These are phyloP conservation scores for Suhomyces prunicola DNA, from an alignment of 805 yeast genomes.

Conservation along the genomic window DNA sequence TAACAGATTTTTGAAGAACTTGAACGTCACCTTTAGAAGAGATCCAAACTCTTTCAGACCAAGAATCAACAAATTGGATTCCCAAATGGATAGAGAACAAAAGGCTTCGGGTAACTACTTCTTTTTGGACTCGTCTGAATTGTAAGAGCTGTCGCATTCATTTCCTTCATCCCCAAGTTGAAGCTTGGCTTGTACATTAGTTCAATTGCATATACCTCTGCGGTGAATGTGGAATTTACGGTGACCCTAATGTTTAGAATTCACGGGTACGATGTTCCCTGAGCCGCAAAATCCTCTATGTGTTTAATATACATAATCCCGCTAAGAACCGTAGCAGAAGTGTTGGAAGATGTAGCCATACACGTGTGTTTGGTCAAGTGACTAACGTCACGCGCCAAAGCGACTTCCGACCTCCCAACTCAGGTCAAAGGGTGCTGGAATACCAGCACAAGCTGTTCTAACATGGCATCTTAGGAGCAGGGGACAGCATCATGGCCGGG, in stretches of 20 bases:
- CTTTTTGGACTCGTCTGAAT: constrained; percentile 73
- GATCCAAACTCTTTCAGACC: constrained; percentile 98
- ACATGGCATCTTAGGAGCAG: too few relatives aligned
- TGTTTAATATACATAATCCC: neutral
- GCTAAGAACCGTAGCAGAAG: too few relatives aligned
- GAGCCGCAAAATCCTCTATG: neutral
- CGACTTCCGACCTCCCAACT: neutral
- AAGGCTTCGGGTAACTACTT: constrained; percentile 89
- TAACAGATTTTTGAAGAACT: constrained; percentile 92
- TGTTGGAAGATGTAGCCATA: too few relatives aligned
- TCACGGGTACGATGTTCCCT: constrained; percentile 11
- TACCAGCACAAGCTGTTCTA: neutral
- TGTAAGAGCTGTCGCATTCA: constrained; percentile 11
- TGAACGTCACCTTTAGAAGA: constrained; percentile 98
- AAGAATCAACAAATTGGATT: constrained; percentile 94
- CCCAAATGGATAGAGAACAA: constrained; percentile 99
- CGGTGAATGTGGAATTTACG: neutral
- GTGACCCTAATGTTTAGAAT: neutral
- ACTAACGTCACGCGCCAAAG: too few relatives aligned
- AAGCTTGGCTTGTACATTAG: constrained; percentile 8
- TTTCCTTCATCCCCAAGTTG: neutral
- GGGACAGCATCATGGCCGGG: neutral
- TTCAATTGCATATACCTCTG: constrained; percentile 8
- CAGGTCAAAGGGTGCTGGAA: neutral
- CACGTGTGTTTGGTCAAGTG: too few relatives aligned